Evolutionary conservation across 2,329 filamentous ascomycete genomes (phyloP), one percentile per base, ranked within the genome.

Genomic region (Thelonectria blattea): DNA sequence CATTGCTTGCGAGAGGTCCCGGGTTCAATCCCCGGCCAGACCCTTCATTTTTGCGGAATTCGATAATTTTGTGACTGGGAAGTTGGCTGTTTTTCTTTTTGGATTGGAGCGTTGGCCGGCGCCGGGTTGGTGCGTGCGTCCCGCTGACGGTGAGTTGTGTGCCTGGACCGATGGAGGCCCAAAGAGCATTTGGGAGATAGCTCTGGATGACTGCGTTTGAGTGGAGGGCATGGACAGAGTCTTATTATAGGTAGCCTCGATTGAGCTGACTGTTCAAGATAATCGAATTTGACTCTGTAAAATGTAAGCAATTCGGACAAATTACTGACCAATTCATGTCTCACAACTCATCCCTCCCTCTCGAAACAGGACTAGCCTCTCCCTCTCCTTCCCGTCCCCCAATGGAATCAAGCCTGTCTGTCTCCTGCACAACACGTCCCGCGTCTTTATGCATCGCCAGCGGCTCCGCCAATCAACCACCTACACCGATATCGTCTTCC

Each of bases 21-120:
- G 77, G 75, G 77, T 78, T 79, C 77, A 76, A 79, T 78, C 75
- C 77, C 75, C 77, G 77, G 77, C 75, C 75, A 77, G 75, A 76
- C 76, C 76, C 76, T 68, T 59, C 34, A 34, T 50, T 56, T 56
- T 56, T 56, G 53, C 34, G 9, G 22, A 14, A 32, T 56, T 30
- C 3, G 10, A 8, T 22, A 30, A 30, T 30, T 5, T 24, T 50
- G 32, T 42, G 37, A 5, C 9, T 20, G 7, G 22, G 6, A 24
- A 24, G 22, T 6, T 42, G 37, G 8, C 9, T 20, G 12, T 10
- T 9, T 18, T 22, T 30, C 12, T 24, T 47, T 42, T 45, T 48
- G 27, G 22, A 7, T 24, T 24, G 22, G 22, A 24, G 22, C 22
- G 27, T 30, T 9, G 27, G 5, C 27, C 27, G 8, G 5, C 27